A percentile compares a stretch with the other conserved stretches of the same genome.
phyloP scores from a whole-genome alignment of 106 monocot genomes.

The Vanilla planifolia region DNA sequence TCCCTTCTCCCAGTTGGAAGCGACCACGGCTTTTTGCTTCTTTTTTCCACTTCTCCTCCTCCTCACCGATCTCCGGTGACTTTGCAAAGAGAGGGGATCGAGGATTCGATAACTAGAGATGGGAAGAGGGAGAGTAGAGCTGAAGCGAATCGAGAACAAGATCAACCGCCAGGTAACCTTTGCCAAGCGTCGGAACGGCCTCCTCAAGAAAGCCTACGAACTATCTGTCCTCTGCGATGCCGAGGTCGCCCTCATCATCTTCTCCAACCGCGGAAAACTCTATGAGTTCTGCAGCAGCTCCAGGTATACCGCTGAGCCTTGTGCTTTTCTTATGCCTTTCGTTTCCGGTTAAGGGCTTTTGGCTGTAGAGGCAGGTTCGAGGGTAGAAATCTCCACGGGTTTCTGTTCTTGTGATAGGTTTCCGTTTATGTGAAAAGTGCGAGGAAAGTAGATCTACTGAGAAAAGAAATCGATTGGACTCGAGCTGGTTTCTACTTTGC shows the following conservation, averaged over 20 bases:
- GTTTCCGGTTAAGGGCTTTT: too few species aligned
- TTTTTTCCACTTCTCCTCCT: not conserved
- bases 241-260: slow-evolving; percentile 65
- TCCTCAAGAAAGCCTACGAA: slow-evolving; percentile 73
- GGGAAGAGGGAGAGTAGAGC: slow-evolving; percentile 7
- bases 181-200: slow-evolving; percentile 51
- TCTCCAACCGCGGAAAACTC: slow-evolving; percentile 54
- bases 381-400: too few species aligned
- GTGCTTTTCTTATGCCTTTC: slow-evolving; percentile 7
- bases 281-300: slow-evolving; percentile 28
- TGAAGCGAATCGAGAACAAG: slow-evolving; percentile 8
- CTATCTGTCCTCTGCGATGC: slow-evolving; percentile 70
- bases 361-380: too few species aligned
- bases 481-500: not conserved
- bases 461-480: slow-evolving; percentile 1
- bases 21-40: not conserved
- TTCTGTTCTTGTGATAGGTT: not conserved
- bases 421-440: not conserved
- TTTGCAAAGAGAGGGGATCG: not conserved
- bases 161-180: slow-evolving; percentile 40
- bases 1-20: slow-evolving; percentile 2
- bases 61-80: not conserved
- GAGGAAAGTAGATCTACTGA: slow-evolving; percentile 7
- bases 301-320: not conserved
- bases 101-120: not conserved